Evolutionary conservation across 371 early-diverging fungal species (phyloP), one percentile per base, ranked within the genome.

Genomic region (Saksenaea vasiformis): DNA sequence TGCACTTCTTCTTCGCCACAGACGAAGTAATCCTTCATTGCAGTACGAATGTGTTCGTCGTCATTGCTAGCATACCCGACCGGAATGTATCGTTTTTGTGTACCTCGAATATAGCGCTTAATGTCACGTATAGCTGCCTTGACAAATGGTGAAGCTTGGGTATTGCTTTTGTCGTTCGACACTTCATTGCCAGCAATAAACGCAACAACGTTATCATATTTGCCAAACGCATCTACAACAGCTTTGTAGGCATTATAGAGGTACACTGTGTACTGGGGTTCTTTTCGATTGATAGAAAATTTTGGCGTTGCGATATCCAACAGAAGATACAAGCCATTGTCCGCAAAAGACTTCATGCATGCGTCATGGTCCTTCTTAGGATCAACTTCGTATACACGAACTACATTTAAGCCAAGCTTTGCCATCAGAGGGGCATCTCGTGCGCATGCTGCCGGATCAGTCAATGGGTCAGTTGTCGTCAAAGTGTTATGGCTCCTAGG

Each of bases 141-240:
- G 66, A 92, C 91, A 65, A 83, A 89, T 0, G 88, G 88, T 5
- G 90, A 84, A 2, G 93, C 89, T 1, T 73, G 68, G 2, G 91
- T 91, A 13, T 87, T 88, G 17, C 80, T 74, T 28, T 77, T 76
- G 63, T 87, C 87, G 61, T 90, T 91, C 31, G 90, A 85, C 9
- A 91, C 93, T 72, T 92, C 94, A 70, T 93, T 93, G 11, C 93
- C 93, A 15, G 87, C 90, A 66, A 93, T 77, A 75, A 91, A 93
- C 3, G 80, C 93, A 15, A 89, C 66, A n/a, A 85, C 66, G 67
- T 92, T 90, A 44, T 73, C 53, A 58, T 90, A 92, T 27, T 82
- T 74, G 35, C 84, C 59, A 67, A 92, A 92, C 1, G 87, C 88
- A 54, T 87, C 88, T 17, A 90, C 80, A 28, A 90, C 87, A 22